These are phyloP conservation scores for Phlebiopsis gigantea DNA, from an alignment of 768 basidiomycete genomes.

Conservation along the genomic window DNA sequence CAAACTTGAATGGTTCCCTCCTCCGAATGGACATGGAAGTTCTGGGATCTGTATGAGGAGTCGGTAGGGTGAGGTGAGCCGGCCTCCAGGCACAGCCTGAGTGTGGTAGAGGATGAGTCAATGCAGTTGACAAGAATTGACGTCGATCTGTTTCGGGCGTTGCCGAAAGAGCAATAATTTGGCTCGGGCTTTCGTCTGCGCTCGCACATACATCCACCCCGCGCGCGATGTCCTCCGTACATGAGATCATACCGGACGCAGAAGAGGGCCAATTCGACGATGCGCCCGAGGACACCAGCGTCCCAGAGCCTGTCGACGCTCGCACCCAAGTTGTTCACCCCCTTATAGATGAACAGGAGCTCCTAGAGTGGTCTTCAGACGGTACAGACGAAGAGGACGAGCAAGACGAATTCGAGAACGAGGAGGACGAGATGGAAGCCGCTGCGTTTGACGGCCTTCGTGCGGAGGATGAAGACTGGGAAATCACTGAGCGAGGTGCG, in stretches of 20 bases:
- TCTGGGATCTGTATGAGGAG: neutral
- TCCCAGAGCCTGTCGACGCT: constrained; percentile 5
- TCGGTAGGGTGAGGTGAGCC: neutral
- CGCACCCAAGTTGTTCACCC: constrained; percentile 23
- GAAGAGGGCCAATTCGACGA: constrained; percentile 62
- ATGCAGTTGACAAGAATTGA: neutral
- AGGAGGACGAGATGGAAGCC: constrained; percentile 33
- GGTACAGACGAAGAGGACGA: constrained; percentile 34
- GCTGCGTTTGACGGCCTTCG: constrained; percentile 41
- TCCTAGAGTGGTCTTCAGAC: constrained; percentile 22
- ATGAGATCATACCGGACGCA: constrained; percentile 20
- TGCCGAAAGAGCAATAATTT: constrained; percentile 1
- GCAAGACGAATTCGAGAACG: constrained; percentile 31
- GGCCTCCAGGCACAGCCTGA: neutral
- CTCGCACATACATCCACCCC: neutral
- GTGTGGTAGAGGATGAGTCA: neutral
- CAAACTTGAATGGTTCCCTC: constrained; percentile 19
- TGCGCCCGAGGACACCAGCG: constrained; percentile 33
- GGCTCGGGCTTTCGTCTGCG: neutral
- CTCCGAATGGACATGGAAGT: constrained; percentile 13
- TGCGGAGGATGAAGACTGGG: constrained; percentile 87
- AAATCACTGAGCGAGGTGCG: constrained; percentile 76
- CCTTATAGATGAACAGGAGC: constrained; percentile 29
- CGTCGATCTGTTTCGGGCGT: neutral
- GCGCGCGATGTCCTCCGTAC: neutral